These are phyloP conservation scores for Sphaerostilbella broomeana DNA, from an alignment of 2,329 filamentous ascomycete species.

Conservation along the genomic window DNA sequence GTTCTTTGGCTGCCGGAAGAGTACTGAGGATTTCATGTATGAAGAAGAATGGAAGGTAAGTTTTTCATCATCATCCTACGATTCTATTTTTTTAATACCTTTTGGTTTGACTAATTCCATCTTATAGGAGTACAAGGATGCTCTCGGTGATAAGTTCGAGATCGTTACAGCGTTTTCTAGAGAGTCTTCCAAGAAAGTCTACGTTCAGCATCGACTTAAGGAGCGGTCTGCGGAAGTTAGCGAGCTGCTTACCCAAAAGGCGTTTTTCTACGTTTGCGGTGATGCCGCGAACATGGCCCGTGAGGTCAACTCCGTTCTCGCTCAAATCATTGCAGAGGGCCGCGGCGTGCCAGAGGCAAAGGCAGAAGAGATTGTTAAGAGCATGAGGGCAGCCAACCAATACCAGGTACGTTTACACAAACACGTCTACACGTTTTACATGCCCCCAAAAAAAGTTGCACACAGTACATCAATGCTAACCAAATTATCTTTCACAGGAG, in stretches of 20 bases:
- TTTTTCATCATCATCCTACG: slow-evolving; percentile 9
- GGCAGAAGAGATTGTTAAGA: slow-evolving; percentile 94
- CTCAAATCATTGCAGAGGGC: slow-evolving; percentile 78
- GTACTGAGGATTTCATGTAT: slow-evolving; percentile 88
- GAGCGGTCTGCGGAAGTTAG: slow-evolving; percentile 80
- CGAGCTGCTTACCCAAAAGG: slow-evolving; percentile 75
- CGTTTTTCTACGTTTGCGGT: slow-evolving; percentile 96
- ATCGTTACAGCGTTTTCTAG: slow-evolving; percentile 94
- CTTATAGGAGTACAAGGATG: slow-evolving; percentile 69
- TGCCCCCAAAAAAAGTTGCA: not conserved
- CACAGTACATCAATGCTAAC: not conserved
- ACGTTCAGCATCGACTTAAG: slow-evolving; percentile 88
- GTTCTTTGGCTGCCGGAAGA: slow-evolving; percentile 91
- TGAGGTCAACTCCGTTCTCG: slow-evolving; percentile 82
- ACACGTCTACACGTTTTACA: too few species aligned
- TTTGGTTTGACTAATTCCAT: not conserved
- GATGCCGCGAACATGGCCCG: slow-evolving; percentile 96
- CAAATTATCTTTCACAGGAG: slow-evolving; percentile 41
- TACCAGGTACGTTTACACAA: slow-evolving; percentile 78
- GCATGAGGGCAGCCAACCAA: slow-evolving; percentile 88
- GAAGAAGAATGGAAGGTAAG: slow-evolving; percentile 86
- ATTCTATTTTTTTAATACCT: not conserved
- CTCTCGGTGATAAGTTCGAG: slow-evolving; percentile 81
- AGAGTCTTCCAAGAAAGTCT: slow-evolving; percentile 80
- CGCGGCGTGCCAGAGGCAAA: slow-evolving; percentile 76